These are phyloP conservation scores for Triadica sebifera DNA, from an alignment of 345 rosid species.

Conservation along the genomic window DNA sequence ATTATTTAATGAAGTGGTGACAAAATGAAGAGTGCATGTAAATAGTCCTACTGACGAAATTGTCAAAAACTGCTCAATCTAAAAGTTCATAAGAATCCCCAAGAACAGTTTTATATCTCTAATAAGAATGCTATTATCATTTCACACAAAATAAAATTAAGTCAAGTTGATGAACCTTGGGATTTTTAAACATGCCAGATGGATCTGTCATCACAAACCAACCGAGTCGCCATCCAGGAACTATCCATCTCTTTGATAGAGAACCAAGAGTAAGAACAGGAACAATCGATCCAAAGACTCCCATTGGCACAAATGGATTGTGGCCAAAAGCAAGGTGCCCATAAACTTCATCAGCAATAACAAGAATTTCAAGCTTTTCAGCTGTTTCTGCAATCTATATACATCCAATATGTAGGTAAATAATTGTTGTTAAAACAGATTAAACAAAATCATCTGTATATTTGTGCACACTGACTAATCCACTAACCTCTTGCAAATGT, in stretches of 20 bases:
- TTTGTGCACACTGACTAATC: neutral
- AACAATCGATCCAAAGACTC: slow-evolving; percentile 69
- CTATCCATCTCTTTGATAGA: slow-evolving; percentile 94
- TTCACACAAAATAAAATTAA: neutral
- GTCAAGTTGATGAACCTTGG: slow-evolving; percentile 52
- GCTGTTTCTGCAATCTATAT: slow-evolving; percentile 81
- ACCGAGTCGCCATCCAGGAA: slow-evolving; percentile 96
- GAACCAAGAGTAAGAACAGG: slow-evolving; percentile 93
- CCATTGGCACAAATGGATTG: slow-evolving; percentile 91
- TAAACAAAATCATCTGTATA: neutral
- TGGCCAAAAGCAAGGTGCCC: slow-evolving; percentile 82
- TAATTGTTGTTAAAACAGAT: neutral
- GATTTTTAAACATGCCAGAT: slow-evolving; percentile 59
- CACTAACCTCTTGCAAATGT: slow-evolving; percentile 74
- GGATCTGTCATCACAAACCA: slow-evolving; percentile 91
- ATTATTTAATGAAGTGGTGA: too few species aligned
- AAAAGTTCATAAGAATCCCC: too few species aligned
- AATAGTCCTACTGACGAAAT: too few species aligned
- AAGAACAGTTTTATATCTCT: neutral
- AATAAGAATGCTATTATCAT: too few species aligned
- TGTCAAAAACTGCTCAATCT: neutral
- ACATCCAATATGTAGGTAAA: slow-evolving; percentile 21
- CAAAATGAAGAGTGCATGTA: too few species aligned
- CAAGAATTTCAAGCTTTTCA: slow-evolving; percentile 55
- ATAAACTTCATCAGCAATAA: slow-evolving; percentile 96